Percentiles rank a stretch among this genome's conserved stretches.
Conservation (phyloP, 2,329 filamentous ascomycete genomes). For the Epichloe gansuensis region DNA sequence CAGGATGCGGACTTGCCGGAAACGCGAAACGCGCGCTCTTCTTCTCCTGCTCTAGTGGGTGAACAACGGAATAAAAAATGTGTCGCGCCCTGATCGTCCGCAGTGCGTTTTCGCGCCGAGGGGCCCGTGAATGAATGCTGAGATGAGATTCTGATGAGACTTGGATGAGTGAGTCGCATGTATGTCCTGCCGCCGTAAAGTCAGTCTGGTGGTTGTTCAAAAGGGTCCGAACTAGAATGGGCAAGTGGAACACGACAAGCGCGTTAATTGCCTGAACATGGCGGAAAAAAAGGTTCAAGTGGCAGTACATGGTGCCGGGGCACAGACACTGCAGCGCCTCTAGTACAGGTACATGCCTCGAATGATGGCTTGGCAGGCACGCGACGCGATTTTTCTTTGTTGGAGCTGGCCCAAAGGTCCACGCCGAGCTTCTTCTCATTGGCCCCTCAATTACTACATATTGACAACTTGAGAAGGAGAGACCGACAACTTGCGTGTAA, state of each 20-base stretch:
- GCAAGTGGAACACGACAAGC: neutral
- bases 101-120: neutral
- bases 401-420: neutral
- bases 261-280: slow-evolving; percentile 10
- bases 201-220: neutral
- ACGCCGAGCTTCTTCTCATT: neutral
- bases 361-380: neutral
- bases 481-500: no score
- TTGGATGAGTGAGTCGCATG: neutral
- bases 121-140: neutral
- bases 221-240: neutral
- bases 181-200: neutral
- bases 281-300: neutral
- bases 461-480: neutral
- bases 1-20: neutral
- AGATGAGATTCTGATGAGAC: neutral
- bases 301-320: neutral
- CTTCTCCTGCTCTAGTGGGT: neutral
- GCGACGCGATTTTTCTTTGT: slow-evolving; percentile 1
- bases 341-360: neutral
- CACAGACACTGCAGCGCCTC: neutral
- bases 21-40: neutral
- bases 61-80: neutral
- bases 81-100: neutral
- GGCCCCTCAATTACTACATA: neutral